These are phyloP conservation scores for Kregervanrija fluxuum DNA, from an alignment of 805 yeast species.

Conservation along the genomic window DNA sequence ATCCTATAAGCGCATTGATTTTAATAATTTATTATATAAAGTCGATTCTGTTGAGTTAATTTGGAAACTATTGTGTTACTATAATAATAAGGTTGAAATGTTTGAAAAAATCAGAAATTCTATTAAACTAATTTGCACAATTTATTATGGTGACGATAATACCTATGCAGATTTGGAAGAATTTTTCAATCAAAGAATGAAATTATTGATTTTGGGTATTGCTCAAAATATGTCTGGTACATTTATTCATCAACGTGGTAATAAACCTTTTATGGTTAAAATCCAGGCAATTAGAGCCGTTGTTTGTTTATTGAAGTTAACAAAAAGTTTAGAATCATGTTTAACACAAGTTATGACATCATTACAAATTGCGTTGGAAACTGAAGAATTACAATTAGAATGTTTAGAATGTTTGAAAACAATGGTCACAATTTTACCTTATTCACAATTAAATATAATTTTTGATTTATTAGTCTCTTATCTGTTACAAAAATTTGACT, in stretches of 20 bases:
- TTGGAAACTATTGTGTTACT: conserved; percentile 40
- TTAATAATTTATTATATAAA: conserved; percentile 27
- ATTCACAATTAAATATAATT: conserved; percentile 53
- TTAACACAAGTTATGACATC: conserved; percentile 83
- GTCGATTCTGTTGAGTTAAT: conserved; percentile 20
- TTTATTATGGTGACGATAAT: conserved; percentile 13
- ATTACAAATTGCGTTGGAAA: conserved; percentile 70
- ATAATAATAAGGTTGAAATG: conserved; percentile 24
- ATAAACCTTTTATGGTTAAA: conserved; percentile 66
- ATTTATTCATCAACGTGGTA: conserved; percentile 66
- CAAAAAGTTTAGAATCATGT: conserved; percentile 40
- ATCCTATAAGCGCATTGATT: conserved; percentile 29
- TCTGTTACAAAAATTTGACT: conserved; percentile 58
- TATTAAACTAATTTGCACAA: conserved; percentile 24
- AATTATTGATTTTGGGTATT: conserved; percentile 61
- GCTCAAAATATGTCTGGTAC: conserved; percentile 75
- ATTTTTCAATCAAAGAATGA: conserved; percentile 36
- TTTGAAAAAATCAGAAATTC: conserved; percentile 33
- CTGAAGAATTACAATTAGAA: conserved; percentile 47
- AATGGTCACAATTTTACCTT: conserved; percentile 49
- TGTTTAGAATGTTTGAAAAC: conserved; percentile 65
- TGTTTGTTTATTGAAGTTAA: conserved; percentile 50
- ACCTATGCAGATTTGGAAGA: conserved; percentile 7
- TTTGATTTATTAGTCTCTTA: conserved; percentile 70
- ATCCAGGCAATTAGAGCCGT: conserved; percentile 68